Evolutionary conservation across 1,139 yeast genomes (phyloP), one percentile per base, ranked within the genome.

Genomic region (Sugiyamaella neomexicana): DNA sequence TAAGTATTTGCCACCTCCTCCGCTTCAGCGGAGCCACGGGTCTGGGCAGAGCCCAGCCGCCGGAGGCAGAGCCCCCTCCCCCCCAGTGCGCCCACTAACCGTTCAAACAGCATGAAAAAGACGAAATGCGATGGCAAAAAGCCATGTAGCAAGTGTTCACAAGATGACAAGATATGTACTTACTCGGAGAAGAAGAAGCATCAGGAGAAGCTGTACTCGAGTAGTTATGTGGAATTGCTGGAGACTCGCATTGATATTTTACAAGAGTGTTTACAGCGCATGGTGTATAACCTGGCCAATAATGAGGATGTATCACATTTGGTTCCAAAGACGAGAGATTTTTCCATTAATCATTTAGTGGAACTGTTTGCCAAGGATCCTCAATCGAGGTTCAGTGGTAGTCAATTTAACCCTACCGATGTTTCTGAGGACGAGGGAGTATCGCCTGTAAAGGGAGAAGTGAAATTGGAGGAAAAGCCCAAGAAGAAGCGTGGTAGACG

Each of bases 141-240:
- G 64, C 93, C 95, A 1, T 86, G 95, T 65, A 77, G 81, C 42
- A 76, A 86, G 52, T 86, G 95, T 66, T 71, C 79, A 9, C 75
- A 79, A 48, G 91, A 86, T 64, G 86, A 86, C 68, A 86, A 85
- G 67, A 78, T 86, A 42, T 86, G 95, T 69, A 84, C 87, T 0
- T 86, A 85, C 65, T 81, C 88, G 27, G 89, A 85, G 60, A 79
- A 85, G 72, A 81, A 80, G 68, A 81, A 81, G 62, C 73, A 76
- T 38, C 80, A 77, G 58, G 90, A 85, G 58, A 82, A 82, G 65
- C 72, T 73, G 46, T 85, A 83, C 62, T 85, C 89, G 1, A 72
- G 73, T 40, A 86, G 86, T 1, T 85, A 86, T 61, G 87, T 85
- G 12, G 93, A 86, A 63, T 71, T 86, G 54, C 71, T 86, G 45